Evolutionary conservation across 2,329 filamentous ascomycete species (phyloP), one percentile per base, ranked within the genome.

Genomic region (Elsinoe australis): DNA sequence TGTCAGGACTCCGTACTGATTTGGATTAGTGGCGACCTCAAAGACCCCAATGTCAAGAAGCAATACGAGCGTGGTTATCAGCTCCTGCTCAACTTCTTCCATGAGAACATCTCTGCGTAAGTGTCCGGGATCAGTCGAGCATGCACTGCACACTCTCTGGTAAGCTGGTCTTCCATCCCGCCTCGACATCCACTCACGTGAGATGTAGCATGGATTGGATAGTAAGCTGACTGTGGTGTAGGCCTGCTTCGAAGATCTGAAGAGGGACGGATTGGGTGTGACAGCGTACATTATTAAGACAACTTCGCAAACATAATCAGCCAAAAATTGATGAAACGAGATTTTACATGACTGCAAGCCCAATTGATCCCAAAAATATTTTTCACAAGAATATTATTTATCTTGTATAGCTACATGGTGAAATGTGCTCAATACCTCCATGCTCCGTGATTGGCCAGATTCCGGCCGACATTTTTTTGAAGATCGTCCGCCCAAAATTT

Each of bases 41-140:
- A 67, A 53, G 62, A 75, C 51, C 62, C 66, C 12, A 64, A 68
- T 28, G 72, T 75, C 32, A 71, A 67, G 64, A 63, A 64, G 47
- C 68, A 71, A 53, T 75, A 75, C 53, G 67, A 73, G 62, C 64
- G 67, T 41, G 72, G 68, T 3, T 75, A 75, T 54, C 63, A 71
- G 58, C 53, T 67, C 31, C 58, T 75, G 33, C 59, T 75, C 46
- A 66, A 72, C 53, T 75, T 70, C 56, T 75, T 73, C 66, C 71
- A 73, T 54, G 67, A 73, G 63, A 61, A 74, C 56, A 58, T 74
- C 21, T 39, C 45, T 48, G 45, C 45, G 71, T 75, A 64, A 72
- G 69, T 63, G 47, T n/a, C 64, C 38, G 31, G 18, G 24, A 2
- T 9, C 15, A 18, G 28, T 14, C 10, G 38, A 14, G 17, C 26